These are phyloP conservation scores for Populus hybrid DNA, from an alignment of 441 rosid species.

Conservation along the genomic window DNA sequence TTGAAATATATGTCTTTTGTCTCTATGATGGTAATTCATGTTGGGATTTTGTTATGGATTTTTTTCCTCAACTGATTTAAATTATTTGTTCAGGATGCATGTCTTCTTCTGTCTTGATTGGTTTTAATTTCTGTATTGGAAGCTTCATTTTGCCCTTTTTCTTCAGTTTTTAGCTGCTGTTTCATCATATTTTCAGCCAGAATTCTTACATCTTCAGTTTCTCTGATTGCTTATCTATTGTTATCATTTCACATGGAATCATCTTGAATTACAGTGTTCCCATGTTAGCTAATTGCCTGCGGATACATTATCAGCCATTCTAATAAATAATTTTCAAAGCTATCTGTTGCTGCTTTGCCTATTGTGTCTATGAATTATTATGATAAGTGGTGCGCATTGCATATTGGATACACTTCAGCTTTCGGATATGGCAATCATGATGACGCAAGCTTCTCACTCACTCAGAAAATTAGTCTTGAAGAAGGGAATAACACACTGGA, in stretches of 20 bases:
- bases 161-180: background rate
- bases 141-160: background rate
- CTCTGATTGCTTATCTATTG: background rate
- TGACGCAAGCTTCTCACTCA: constrained; percentile 36
- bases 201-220: background rate
- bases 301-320: background rate
- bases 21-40: background rate
- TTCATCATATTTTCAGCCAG: background rate
- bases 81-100: background rate
- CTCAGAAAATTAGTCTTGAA: constrained; percentile 33
- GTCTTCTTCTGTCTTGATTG: background rate
- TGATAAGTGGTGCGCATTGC: background rate
- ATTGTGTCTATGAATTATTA: background rate
- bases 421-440: constrained; percentile 61
- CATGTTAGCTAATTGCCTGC: background rate
- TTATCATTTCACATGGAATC: background rate
- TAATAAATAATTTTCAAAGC: background rate
- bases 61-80: too few species aligned
- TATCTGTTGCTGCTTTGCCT: background rate
- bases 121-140: background rate
- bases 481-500: constrained; percentile 52
- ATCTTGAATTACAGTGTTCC: background rate
- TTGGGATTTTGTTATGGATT: background rate
- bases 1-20: background rate
- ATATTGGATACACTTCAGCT: constrained; percentile 29